A percentile compares a stretch with the other conserved stretches of the same genome.
These are phyloP conservation scores for Spathaspora sp. DNA, from an alignment of 805 yeast genomes.

Conservation along the genomic window DNA sequence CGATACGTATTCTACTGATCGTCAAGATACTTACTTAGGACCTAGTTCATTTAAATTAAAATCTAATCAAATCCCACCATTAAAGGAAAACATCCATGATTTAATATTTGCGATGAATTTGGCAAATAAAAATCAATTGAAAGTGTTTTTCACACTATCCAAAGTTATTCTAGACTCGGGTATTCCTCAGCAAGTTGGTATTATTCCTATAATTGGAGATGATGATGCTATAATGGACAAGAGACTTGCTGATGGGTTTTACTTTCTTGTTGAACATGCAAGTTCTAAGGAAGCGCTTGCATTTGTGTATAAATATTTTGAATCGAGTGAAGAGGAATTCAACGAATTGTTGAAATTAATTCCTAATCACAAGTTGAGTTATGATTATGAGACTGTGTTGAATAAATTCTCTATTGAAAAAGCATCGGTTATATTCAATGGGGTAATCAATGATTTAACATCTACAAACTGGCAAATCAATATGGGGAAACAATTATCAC, in stretches of 20 bases:
- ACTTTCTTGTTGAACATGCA: slow-evolving; percentile 28
- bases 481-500: slow-evolving; percentile 48
- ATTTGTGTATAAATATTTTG: slow-evolving; percentile 33
- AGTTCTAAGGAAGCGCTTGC: slow-evolving; percentile 34
- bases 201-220: slow-evolving; percentile 56
- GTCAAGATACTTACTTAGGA: slow-evolving; percentile 44
- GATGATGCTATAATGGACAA: slow-evolving; percentile 26
- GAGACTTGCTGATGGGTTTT: slow-evolving; percentile 27
- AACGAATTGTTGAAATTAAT: slow-evolving; percentile 15
- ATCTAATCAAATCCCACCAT: slow-evolving; percentile 64
- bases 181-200: slow-evolving; percentile 77
- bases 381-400: slow-evolving; percentile 20
- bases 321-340: slow-evolving; percentile 22
- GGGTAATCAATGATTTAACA: slow-evolving; percentile 55
- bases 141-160: slow-evolving; percentile 47
- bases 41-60: slow-evolving; percentile 14
- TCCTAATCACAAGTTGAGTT: slow-evolving; percentile 8
- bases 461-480: slow-evolving; percentile 52
- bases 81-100: slow-evolving; percentile 73
- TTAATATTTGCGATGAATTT: slow-evolving; percentile 66
- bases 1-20: slow-evolving; percentile 33
- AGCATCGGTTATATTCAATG: slow-evolving; percentile 67
- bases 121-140: slow-evolving; percentile 47
- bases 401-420: slow-evolving; percentile 31
- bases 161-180: slow-evolving; percentile 49